Conservation (phyloP, 2,329 filamentous ascomycete species). For the Fusarium anguioides region DNA sequence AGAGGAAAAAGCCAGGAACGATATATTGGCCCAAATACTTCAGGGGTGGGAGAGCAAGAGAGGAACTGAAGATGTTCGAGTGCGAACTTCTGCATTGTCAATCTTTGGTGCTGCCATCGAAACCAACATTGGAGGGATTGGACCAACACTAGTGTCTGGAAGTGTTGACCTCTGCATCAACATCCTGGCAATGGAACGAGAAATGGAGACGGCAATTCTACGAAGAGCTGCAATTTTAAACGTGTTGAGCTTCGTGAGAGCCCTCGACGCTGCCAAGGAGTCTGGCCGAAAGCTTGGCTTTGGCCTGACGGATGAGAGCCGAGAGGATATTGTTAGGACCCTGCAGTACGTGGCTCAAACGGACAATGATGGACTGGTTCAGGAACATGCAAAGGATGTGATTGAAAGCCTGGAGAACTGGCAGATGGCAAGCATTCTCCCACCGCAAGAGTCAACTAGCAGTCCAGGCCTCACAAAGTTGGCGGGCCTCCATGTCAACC, state of each 20-base stretch:
- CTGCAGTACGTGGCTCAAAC: slow-evolving; percentile 72
- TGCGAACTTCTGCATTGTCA: slow-evolving; percentile 76
- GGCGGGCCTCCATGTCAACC: slow-evolving; percentile 54
- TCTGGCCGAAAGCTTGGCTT: slow-evolving; percentile 61
- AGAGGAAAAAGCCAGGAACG: slow-evolving; percentile 59
- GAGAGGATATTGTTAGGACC: slow-evolving; percentile 70
- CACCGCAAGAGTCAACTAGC: slow-evolving; percentile 44
- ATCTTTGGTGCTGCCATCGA: slow-evolving; percentile 71
- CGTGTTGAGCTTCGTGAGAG: slow-evolving; percentile 69
- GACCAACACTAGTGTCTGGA: slow-evolving; percentile 62
- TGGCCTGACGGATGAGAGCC: slow-evolving; percentile 64
- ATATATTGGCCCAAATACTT: slow-evolving; percentile 68
- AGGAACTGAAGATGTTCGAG: slow-evolving; percentile 75
- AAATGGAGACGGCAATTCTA: slow-evolving; percentile 70
- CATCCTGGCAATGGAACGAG: slow-evolving; percentile 71
- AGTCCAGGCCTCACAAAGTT: slow-evolving; percentile 47
- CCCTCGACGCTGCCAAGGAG: slow-evolving; percentile 65
- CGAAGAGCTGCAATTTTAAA: slow-evolving; percentile 73
- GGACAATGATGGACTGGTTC: slow-evolving; percentile 76
- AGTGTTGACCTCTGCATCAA: slow-evolving; percentile 72
- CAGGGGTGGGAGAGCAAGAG: slow-evolving; percentile 74
- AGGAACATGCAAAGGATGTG: slow-evolving; percentile 74
- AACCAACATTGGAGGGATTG: slow-evolving; percentile 67
- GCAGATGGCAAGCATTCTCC: slow-evolving; percentile 64
- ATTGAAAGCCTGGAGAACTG: slow-evolving; percentile 73